These are phyloP conservation scores for Amylocystis lapponica DNA, from an alignment of 768 basidiomycete species.

Conservation along the genomic window DNA sequence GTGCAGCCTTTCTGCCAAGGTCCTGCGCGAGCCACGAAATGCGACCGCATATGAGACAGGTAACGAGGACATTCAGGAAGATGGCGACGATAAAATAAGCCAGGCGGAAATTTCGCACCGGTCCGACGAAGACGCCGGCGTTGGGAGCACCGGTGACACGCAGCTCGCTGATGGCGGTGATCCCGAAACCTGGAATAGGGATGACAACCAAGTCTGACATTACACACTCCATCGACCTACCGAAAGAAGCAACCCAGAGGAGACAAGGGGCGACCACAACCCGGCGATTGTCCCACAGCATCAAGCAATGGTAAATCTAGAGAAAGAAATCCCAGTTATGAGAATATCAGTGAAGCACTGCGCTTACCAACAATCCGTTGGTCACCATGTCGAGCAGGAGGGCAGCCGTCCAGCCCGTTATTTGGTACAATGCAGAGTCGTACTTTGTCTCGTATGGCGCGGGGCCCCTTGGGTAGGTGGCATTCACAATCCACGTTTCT, in stretches of 20 bases:
- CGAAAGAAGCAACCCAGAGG: constrained; percentile 6
- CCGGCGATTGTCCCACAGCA: constrained; percentile 7
- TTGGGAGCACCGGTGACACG: constrained; percentile 8
- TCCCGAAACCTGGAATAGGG: background rate
- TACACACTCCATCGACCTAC: constrained; percentile 1
- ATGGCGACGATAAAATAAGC: constrained; percentile 34
- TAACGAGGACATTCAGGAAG: constrained; percentile 32
- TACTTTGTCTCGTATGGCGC: constrained; percentile 26
- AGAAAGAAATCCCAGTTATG: background rate
- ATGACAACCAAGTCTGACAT: no score
- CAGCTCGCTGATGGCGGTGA: constrained; percentile 8
- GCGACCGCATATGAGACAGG: constrained; percentile 29
- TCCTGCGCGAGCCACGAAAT: constrained; percentile 22
- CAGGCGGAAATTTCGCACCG: constrained; percentile 28
- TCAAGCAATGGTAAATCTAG: constrained; percentile 9
- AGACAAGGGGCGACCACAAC: constrained; percentile 1
- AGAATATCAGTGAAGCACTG: background rate
- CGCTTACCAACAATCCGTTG: constrained; percentile 33
- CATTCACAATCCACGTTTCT: constrained; percentile 32
- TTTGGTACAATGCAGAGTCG: constrained; percentile 25
- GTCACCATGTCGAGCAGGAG: constrained; percentile 29
- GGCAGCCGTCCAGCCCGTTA: constrained; percentile 17
- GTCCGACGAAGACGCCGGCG: constrained; percentile 29
- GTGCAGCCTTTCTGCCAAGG: constrained; percentile 18
- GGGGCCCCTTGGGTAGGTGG: constrained; percentile 30